Base-by-base conservation (phyloP, 2,329 filamentous ascomycete species). In the Orbilia quercus region DNA sequence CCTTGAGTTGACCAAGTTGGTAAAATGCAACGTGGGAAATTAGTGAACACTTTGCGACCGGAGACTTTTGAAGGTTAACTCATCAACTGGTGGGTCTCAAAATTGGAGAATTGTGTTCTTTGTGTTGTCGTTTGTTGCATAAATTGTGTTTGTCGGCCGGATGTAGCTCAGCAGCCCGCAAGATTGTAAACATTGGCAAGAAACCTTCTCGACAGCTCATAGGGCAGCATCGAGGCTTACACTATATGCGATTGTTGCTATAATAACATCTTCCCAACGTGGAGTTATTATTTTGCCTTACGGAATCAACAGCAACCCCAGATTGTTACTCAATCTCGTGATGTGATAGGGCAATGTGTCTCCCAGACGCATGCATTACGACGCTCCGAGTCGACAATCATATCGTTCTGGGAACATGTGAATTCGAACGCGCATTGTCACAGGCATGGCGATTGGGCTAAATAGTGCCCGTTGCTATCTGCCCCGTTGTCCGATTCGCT, bases 111-210 rank as follows among this genome's bases (percentile, higher is more conserved):
- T 1, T 22, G 18, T 14, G 44, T 50, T 50, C 28, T 7, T 1
- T 22, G 18, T 14, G 44, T 50, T 50, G 44, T 7, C 51, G 16
- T 23, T 51, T 62, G 58, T 60, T 60, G 57, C 28, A 62, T 20
- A 53, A 51, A 22, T 22, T 51, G 58, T 14, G 58, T 62, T n/a
- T 62, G 58, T 44, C 42, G 38, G 58, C 7, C 20, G 16, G 20
- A 22, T 11, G 12, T 16, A 22, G 42, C 5, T 9, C 42, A 18
- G 4, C n/a, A 40, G 12, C 36, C 12, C 6, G 6, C 31, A 34
- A 6, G 31, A 40, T 7, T 7, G n/a, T 14, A 16, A 40, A 40
- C 11, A 40, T 40, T 40, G 36, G n/a, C 36, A 12, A 40, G 5
- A 12, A 40, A 34, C 31, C n/a, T 31, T 31, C 28, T 31, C 28